Percentiles rank a stretch among this genome's conserved stretches.
These are phyloP conservation scores for Fraxinus latifolia DNA, from an alignment of 305 asterid species.

Conservation along the genomic window DNA sequence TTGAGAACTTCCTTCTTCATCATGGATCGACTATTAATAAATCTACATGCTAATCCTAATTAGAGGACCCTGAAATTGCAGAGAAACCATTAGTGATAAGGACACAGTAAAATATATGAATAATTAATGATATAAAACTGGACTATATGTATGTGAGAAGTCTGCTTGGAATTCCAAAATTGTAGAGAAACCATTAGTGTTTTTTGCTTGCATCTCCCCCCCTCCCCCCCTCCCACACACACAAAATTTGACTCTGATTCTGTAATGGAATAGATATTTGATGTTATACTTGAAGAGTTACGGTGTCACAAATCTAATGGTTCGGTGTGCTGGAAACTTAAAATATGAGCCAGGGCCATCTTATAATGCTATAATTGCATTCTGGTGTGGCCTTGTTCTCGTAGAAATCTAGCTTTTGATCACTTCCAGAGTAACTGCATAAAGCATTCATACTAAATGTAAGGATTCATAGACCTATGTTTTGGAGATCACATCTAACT, in stretches of 20 bases:
- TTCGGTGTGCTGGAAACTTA: not conserved
- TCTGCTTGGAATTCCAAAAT: not conserved
- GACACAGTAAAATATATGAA: not conserved
- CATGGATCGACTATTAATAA: not conserved
- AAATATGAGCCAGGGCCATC: not conserved
- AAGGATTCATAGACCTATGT: not conserved
- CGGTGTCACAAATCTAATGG: not conserved
- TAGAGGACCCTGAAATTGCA: not conserved
- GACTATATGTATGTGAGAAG: not conserved
- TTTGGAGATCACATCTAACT: not conserved
- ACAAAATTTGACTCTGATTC: too few relatives aligned
- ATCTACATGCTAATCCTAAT: not conserved
- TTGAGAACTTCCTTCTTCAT: not conserved
- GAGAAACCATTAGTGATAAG: not conserved
- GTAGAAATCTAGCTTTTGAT: not conserved
- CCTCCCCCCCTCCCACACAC: too few relatives aligned
- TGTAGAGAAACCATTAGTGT: too few relatives aligned
- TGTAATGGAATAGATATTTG: not conserved
- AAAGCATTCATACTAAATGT: not conserved
- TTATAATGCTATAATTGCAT: not conserved
- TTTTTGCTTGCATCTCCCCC: too few relatives aligned
- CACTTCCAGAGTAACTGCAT: not conserved
- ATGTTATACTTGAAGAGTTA: not conserved
- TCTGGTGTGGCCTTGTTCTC: not conserved
- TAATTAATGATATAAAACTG: too few relatives aligned